These are phyloP conservation scores for Aspergillus mulundensis DNA, from an alignment of 495 filamentous ascomycete genomes.

Conservation along the genomic window DNA sequence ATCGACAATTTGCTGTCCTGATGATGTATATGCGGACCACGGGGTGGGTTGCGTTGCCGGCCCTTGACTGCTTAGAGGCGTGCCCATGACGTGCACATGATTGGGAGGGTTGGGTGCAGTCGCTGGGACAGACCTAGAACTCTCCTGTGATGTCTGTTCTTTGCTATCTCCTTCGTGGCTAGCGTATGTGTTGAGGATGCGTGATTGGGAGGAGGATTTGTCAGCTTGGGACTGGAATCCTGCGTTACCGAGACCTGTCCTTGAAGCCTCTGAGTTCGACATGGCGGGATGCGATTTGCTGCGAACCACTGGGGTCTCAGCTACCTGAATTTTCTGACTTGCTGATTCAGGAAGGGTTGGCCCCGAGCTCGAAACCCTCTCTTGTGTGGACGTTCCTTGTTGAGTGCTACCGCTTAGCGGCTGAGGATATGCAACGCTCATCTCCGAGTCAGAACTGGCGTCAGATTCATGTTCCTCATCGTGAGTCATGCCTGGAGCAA, in stretches of 20 bases:
- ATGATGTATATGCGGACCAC: slow-evolving; percentile 25
- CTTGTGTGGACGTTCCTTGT: slow-evolving; percentile 25
- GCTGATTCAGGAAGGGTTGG: slow-evolving; percentile 21
- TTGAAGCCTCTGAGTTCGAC: neutral
- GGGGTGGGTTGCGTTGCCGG: slow-evolving; percentile 14
- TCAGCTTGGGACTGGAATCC: slow-evolving; percentile 19
- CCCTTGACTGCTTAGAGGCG: slow-evolving; percentile 19
- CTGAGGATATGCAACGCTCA: slow-evolving; percentile 51
- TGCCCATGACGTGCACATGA: slow-evolving; percentile 22
- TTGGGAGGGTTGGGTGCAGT: slow-evolving; percentile 2
- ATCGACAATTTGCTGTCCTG: slow-evolving; percentile 20
- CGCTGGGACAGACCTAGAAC: slow-evolving; percentile 5
- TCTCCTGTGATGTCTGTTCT: slow-evolving; percentile 21
- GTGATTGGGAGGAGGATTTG: slow-evolving; percentile 38
- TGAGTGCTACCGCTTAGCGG: slow-evolving; percentile 36
- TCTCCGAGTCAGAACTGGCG: slow-evolving; percentile 43
- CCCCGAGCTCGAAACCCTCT: slow-evolving; percentile 23
- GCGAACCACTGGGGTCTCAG: slow-evolving; percentile 28
- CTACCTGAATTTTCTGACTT: slow-evolving; percentile 33
- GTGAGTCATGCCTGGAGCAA: neutral
- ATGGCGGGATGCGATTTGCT: slow-evolving; percentile 11
- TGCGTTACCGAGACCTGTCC: neutral
- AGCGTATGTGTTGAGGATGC: slow-evolving; percentile 31
- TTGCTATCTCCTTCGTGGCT: slow-evolving; percentile 22
- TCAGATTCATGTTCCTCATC: slow-evolving; percentile 19